Base-by-base conservation (phyloP, 768 basidiomycete genomes). In the Calocybe gangraenosa region DNA sequence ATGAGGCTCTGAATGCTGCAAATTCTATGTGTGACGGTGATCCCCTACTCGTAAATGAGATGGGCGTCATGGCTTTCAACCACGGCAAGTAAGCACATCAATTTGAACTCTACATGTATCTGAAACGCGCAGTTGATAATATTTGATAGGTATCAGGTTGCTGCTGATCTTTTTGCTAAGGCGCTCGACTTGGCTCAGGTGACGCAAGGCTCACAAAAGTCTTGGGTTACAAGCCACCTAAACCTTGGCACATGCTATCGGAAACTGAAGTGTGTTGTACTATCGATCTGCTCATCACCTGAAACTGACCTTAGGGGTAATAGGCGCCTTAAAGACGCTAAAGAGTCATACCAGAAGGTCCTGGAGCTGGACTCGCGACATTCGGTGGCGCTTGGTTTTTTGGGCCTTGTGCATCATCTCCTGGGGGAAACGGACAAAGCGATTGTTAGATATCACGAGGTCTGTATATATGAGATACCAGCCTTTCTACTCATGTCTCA, bases 371-470 rank as follows among this genome's bases (percentile, higher is more conserved):
- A 97, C 53, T 83, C 92, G n/a, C 78, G 87, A 23, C 81, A 87
- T 49, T 74, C 87, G 1, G 74, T 81, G 9, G 92, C 92, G 2
- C 79, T 93, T 41, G 85, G 87, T 3, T 91, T 89, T 58, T 71
- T 97, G 0, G 96, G 92, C n/a, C 82, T 96, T 61, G 83, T 95
- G 2, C 72, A 85, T 54, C 92, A 96, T 53, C 69, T 89, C 14
- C 67, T 82, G 51, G 81, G 79, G 18, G 73, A 90, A 38, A 63
- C 84, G 5, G 84, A 94, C 53, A 75, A 76, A 10, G 89, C 95
- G 2, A 93, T 99, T 53, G 67, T 91, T 30, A 84, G 83, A 49
- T 98, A 96, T 54, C 96, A 99, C 60, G 90, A 94, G 71, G 94
- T 92, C 43, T 31, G 81, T 47, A 3, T 22, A 30, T 35, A 33